Base-by-base conservation (phyloP, 225 moss, liverwort and hornwort genomes). In the Pleurozium schreberi region DNA sequence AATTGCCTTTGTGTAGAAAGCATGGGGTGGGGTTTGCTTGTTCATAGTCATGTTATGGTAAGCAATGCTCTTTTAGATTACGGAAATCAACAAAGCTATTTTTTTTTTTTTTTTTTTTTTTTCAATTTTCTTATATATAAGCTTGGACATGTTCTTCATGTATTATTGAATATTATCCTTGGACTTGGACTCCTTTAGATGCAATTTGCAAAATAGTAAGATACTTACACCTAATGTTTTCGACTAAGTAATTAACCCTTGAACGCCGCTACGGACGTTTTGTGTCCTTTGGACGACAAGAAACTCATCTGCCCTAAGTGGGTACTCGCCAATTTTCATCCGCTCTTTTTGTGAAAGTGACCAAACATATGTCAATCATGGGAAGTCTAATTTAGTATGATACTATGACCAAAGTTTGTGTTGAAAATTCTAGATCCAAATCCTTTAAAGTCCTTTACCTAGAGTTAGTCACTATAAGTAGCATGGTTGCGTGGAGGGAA, bases 401-500 rank as follows among this genome's bases (percentile, higher is more conserved):
- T n/a, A n/a, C n/a, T n/a, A n/a, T 74, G 18, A 11, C 6, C 47
- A 30, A n/a, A n/a, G n/a, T n/a, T n/a, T 25, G 5, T 18, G 11
- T 57, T 57, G 11, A 45, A 73, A 47, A 3, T 45, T 73, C 1
- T 45, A 18, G 16, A 0, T 30, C 27, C 11, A 73, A 30, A 6
- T 30, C 30, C 3, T 74, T 2, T 74, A 11, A 10, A 45, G 4
- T 47, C 6, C 11, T 1, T 74, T 30, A 45, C 1, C 30, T 45
- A 11, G 17, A 30, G 30, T 47, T 0, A 5, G 0, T 30, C 18
- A 30, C 10, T 2, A 30, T 18, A 1, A 14, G 0, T 47, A 74
- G 10, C 0, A 0, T 2, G 0, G 4, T 30, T 73, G 30, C 0
- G 2, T 5, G 4, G 4, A 43, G 18, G 11, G 1, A 1, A 30